Evolutionary conservation across 176 grass and related monocot genomes (phyloP).

Genomic region (Hordeum vulgare): MorexV3_pseudomolecules_assembly NC_058524.1:395979516-395980015

Average conservation of each 20-base stretch:
- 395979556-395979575: not conserved
- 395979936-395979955: not conserved
- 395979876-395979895: constrained; percentile 4
- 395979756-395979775: not conserved
- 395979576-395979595: constrained; percentile 6
- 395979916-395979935: not conserved
- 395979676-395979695: constrained; percentile 4
- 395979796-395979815: not conserved
- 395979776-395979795: not conserved
- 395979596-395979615: constrained; percentile 6
- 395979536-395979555: not conserved
- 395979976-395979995: constrained; percentile 14
- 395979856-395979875: not conserved
- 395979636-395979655: not conserved
- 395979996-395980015: constrained; percentile 51
- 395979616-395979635: not conserved
- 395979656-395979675: not conserved
- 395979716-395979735: not conserved
- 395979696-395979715: not conserved
- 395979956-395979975: constrained; percentile 20
- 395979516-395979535: not conserved
- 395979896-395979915: constrained; percentile 20
- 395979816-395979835: not conserved
- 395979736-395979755: not conserved
- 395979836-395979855: not conserved